Conservation (phyloP, 495 filamentous ascomycete species). For the Xylaria curta region DNA sequence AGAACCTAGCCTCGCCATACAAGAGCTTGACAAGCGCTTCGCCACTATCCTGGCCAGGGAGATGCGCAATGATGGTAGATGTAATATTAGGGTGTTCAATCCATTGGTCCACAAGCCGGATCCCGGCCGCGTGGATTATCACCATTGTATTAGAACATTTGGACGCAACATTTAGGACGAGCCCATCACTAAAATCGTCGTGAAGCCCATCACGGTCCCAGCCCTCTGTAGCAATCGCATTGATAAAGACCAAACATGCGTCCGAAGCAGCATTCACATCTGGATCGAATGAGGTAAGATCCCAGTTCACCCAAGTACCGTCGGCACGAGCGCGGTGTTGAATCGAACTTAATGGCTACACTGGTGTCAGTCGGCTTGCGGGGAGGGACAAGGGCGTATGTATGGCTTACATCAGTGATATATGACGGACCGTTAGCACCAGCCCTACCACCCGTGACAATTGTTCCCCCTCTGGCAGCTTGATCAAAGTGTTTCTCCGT, state of each 20-base stretch:
- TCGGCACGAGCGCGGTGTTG: constrained; percentile 59
- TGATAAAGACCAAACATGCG: constrained; percentile 72
- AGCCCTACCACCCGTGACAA: constrained; percentile 57
- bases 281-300: constrained; percentile 46
- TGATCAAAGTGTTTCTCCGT: constrained; percentile 39
- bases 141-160: constrained; percentile 67
- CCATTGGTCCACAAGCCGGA: constrained; percentile 64
- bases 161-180: constrained; percentile 63
- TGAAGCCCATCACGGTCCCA: constrained; percentile 50
- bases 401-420: constrained; percentile 42
- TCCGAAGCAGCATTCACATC: constrained; percentile 60
- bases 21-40: constrained; percentile 62
- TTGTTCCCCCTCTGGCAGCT: constrained; percentile 49
- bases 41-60: constrained; percentile 68
- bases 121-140: constrained; percentile 64
- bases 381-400: not conserved
- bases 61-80: constrained; percentile 64
- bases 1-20: constrained; percentile 64
- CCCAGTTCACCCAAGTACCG: constrained; percentile 60
- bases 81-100: constrained; percentile 68
- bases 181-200: constrained; percentile 60
- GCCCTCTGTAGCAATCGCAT: constrained; percentile 64
- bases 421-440: constrained; percentile 57
- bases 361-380: constrained; percentile 19
- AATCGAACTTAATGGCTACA: constrained; percentile 67